Conservation (phyloP, 805 yeast genomes). For the Ogataea wickerhamii region DNA sequence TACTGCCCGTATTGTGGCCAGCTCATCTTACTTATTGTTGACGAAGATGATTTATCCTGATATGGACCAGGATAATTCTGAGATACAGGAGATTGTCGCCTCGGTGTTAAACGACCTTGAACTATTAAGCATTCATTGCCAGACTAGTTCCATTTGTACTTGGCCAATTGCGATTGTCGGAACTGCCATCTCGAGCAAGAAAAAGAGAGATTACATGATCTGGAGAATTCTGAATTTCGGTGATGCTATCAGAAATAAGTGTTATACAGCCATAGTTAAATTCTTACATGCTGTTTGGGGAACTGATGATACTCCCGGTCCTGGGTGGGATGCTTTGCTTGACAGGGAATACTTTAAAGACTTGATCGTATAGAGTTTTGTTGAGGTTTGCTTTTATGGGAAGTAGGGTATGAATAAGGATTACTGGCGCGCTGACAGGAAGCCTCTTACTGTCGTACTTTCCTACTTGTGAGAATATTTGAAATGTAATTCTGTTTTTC, state of each 20-base stretch:
- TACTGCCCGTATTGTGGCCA: conserved; percentile 12
- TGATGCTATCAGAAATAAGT: conserved; percentile 8
- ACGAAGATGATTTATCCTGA: conserved; percentile 14
- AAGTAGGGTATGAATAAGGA: too few species aligned
- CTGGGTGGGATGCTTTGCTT: conserved; percentile 12
- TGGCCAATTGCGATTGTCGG: conserved; percentile 19
- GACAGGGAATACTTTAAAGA: conserved; percentile 6
- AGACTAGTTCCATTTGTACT: conserved; percentile 7
- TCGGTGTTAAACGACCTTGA: conserved; percentile 4
- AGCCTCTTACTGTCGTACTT: too few species aligned
- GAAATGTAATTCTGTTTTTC: too few species aligned
- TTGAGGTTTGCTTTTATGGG: too few species aligned
- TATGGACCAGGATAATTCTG: conserved; percentile 5
- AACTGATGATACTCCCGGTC: conserved; percentile 2
- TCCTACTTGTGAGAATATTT: too few species aligned
- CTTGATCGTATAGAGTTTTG: conserved; percentile 1
- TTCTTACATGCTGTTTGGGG: conserved; percentile 18
- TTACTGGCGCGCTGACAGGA: too few species aligned
- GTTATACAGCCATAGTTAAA: conserved; percentile 9
- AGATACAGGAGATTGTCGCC: conserved; percentile 4
- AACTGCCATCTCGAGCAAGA: conserved; percentile 7
- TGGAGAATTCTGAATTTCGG: conserved; percentile 14
- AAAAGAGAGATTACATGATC: conserved; percentile 9
- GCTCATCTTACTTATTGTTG: conserved; percentile 11
- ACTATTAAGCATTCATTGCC: conserved; percentile 13